Percentiles rank a stretch among this genome's conserved stretches.
Evolutionary conservation across 495 filamentous ascomycete genomes (phyloP).

Genomic region (Delitschia confertaspora): DNA sequence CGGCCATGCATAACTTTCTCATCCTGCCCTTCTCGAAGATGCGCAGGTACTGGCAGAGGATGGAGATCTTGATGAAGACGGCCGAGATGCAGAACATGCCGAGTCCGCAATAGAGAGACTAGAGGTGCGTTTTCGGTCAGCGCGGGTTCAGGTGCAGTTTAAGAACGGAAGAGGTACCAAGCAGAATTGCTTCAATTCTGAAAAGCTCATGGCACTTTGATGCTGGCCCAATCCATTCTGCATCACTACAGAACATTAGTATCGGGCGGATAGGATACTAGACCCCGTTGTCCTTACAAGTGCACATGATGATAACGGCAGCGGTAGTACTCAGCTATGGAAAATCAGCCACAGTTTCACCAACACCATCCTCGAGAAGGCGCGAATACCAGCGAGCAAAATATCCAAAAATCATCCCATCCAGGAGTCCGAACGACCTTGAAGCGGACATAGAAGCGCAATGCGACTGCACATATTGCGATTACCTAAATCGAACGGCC

Average conservation of each 20-base stretch:
- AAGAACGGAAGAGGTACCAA: constrained; percentile 5
- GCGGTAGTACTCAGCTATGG: constrained; percentile 2
- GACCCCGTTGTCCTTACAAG: neutral
- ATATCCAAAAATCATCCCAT: constrained; percentile 20
- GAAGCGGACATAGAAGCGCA: constrained; percentile 9
- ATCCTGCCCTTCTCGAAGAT: constrained; percentile 22
- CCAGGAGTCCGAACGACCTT: constrained; percentile 8
- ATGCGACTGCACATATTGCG: neutral
- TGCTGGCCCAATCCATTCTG: constrained; percentile 15
- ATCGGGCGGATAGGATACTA: neutral
- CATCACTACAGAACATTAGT: constrained; percentile 3
- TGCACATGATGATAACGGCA: neutral
- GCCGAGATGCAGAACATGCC: constrained; percentile 8
- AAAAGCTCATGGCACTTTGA: constrained; percentile 1
- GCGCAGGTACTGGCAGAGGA: constrained; percentile 20
- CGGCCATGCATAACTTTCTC: constrained; percentile 8
- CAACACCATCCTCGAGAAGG: too few relatives aligned
- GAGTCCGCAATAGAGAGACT: constrained; percentile 9
- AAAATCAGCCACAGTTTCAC: too few relatives aligned
- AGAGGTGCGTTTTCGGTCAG: neutral
- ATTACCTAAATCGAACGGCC: neutral
- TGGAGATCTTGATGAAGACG: constrained; percentile 21
- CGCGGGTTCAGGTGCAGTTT: too few relatives aligned
- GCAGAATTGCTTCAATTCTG: neutral
- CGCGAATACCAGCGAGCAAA: constrained; percentile 7